Evolutionary conservation across 345 rosid species (phyloP).

Genomic region (Kernera saxatilis): DNA sequence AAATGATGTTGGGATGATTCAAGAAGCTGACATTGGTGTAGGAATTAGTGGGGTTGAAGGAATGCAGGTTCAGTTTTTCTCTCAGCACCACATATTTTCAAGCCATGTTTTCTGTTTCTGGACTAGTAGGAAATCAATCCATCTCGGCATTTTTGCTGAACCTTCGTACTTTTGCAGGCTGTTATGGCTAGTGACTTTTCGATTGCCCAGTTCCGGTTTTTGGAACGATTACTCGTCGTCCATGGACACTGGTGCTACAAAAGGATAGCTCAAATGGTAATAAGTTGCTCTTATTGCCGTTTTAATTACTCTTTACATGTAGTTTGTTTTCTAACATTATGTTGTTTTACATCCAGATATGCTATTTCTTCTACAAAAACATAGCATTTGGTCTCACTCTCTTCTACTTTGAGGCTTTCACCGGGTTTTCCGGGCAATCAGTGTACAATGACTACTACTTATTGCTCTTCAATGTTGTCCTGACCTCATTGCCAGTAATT

Average conservation of each 20-base stretch:
- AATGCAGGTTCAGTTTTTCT: constrained; percentile 72
- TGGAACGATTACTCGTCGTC: constrained; percentile 92
- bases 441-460: constrained; percentile 89
- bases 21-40: constrained; percentile 98
- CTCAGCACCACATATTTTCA: background rate
- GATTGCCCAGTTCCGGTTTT: constrained; percentile 83
- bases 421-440: constrained; percentile 91
- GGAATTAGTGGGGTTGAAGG: constrained; percentile 99
- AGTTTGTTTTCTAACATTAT: constrained; percentile 1
- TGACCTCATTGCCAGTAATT: constrained; percentile 87
- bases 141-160: background rate
- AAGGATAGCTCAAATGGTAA: constrained; percentile 98
- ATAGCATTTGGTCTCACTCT: constrained; percentile 94
- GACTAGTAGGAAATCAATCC: background rate
- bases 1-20: constrained; percentile 99
- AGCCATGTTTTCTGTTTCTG: background rate
- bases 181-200: constrained; percentile 99
- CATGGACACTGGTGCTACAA: constrained; percentile 99
- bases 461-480: constrained; percentile 80
- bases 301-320: background rate
- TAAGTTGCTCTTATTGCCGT: constrained; percentile 6
- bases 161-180: constrained; percentile 48
- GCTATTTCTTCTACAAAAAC: constrained; percentile 99
- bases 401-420: constrained; percentile 92
- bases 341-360: constrained; percentile 51